Evolutionary conservation across 2,329 filamentous ascomycete genomes (phyloP).

Genomic region (Cordyceps javanica): DNA sequence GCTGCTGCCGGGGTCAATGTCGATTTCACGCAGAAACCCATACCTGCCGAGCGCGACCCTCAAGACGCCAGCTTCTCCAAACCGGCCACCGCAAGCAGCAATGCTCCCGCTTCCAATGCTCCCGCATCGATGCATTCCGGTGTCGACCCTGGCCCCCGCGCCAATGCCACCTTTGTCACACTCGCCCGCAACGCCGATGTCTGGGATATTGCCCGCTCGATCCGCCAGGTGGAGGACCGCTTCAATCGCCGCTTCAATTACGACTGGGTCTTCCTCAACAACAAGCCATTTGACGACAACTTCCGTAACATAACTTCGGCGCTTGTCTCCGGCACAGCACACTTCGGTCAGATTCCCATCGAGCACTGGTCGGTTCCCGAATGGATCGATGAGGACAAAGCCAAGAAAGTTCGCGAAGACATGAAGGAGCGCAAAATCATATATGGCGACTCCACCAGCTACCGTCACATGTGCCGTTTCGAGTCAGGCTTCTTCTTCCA

Average conservation of each 20-base stretch:
- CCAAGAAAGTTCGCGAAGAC: slow-evolving; percentile 81
- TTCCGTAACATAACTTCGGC: slow-evolving; percentile 90
- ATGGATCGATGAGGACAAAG: slow-evolving; percentile 93
- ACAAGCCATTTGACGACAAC: slow-evolving; percentile 83
- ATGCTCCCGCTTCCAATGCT: slow-evolving; percentile 48
- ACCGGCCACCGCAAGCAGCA: slow-evolving; percentile 45
- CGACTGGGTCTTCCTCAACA: slow-evolving; percentile 99
- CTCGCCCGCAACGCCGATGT: slow-evolving; percentile 88
- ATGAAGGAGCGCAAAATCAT: slow-evolving; percentile 96
- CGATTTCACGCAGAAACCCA: slow-evolving; percentile 19
- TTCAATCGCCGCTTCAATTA: slow-evolving; percentile 98
- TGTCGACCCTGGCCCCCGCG: slow-evolving; percentile 61
- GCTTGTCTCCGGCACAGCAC: slow-evolving; percentile 85
- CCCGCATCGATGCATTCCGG: slow-evolving; percentile 40
- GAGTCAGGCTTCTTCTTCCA: slow-evolving; percentile 99
- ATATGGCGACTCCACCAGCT: slow-evolving; percentile 94
- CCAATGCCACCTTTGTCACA: slow-evolving; percentile 97
- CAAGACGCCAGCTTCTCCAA: slow-evolving; percentile 38
- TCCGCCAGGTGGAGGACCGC: slow-evolving; percentile 92
- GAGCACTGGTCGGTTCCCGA: slow-evolving; percentile 98
- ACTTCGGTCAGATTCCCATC: slow-evolving; percentile 81
- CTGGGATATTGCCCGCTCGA: slow-evolving; percentile 95
- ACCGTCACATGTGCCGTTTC: slow-evolving; percentile 98
- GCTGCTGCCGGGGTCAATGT: neutral
- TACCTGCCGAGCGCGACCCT: slow-evolving; percentile 21